phyloP scores from a whole-genome alignment of 768 basidiomycete species.

The Phallus indusiatus region DNA sequence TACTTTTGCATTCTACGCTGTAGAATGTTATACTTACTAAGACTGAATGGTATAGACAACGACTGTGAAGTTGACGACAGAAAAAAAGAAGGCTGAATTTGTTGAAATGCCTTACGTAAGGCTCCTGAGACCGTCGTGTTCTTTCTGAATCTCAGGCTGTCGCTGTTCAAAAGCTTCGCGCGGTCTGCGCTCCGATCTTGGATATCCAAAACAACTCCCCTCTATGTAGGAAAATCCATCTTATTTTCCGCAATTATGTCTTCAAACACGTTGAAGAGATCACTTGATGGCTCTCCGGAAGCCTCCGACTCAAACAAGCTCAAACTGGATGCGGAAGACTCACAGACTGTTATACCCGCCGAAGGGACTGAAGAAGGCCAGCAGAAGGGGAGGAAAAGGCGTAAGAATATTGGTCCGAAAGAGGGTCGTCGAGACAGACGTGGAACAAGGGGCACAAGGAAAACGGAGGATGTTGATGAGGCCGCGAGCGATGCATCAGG shows the following conservation, averaged over 20 bases:
- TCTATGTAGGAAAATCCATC: neutral
- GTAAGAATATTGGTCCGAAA: neutral
- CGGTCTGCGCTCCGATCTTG: neutral
- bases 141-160: neutral
- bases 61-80: too few relatives aligned
- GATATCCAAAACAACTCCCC: neutral
- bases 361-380: neutral
- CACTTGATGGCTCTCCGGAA: neutral
- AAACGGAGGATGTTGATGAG: slow-evolving; percentile 19
- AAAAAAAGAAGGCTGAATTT: too few relatives aligned
- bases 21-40: too few relatives aligned
- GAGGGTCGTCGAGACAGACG: slow-evolving; percentile 1
- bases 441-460: neutral
- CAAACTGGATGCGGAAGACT: neutral
- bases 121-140: neutral
- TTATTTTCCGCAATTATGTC: neutral
- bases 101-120: neutral
- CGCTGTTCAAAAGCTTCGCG: neutral
- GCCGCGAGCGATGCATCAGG: slow-evolving; percentile 16
- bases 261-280: neutral
- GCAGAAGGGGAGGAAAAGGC: slow-evolving; percentile 1
- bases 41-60: too few relatives aligned
- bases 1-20: too few relatives aligned
- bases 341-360: neutral
- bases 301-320: neutral